Percentiles rank a stretch among this genome's conserved stretches.
Evolutionary conservation across 192 early-diverging fungal species (phyloP).

Genomic region (Pecoramyces ruminantium): DNA sequence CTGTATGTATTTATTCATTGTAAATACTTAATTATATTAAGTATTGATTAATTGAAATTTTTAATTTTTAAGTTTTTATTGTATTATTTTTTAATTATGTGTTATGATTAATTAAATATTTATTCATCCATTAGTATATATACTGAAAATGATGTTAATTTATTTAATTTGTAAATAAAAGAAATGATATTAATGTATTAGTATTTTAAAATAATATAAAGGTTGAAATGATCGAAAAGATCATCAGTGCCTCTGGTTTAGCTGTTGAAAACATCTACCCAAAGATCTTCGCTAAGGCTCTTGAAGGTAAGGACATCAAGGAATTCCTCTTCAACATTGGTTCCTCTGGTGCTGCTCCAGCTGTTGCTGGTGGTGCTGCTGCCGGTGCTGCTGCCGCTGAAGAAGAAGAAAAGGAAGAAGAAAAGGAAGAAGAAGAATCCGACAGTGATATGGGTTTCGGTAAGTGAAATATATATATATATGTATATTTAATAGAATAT

Average conservation of each 20-base stretch:
- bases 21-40: constrained; percentile 3
- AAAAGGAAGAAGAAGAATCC: too few species aligned
- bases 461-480: neutral
- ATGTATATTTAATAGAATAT: neutral
- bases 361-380: constrained; percentile 23
- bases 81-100: too few species aligned
- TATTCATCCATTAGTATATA: too few species aligned
- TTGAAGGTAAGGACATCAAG: constrained; percentile 78
- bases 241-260: constrained; percentile 82
- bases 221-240: constrained; percentile 83
- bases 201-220: constrained; percentile 8
- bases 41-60: constrained; percentile 11
- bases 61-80: too few species aligned
- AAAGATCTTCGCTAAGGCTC: constrained; percentile 93
- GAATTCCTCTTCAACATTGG: constrained; percentile 85
- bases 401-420: too few species aligned
- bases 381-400: constrained; percentile 16
- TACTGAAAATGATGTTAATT: too few species aligned
- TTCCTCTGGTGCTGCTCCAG: constrained; percentile 19
- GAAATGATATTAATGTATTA: neutral
- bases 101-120: too few species aligned
- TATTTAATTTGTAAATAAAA: too few species aligned
- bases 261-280: constrained; percentile 90
- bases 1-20: constrained; percentile 40
- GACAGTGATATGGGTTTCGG: constrained; percentile 7